Conservation (phyloP, 1,139 yeast genomes). For the Hansenula sp. region DNA sequence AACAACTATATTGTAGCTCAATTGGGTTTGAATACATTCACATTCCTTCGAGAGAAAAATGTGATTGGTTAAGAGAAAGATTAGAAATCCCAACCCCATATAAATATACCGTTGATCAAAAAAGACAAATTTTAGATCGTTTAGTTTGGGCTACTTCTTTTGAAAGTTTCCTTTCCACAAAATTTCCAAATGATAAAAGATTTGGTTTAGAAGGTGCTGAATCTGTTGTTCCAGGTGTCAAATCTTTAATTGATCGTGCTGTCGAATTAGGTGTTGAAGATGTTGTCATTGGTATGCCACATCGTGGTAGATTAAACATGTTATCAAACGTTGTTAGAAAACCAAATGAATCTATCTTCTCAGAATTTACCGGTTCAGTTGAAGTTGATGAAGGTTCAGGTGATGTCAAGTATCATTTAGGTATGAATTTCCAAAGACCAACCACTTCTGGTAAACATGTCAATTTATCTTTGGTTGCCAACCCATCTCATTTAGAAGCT, state of each 20-base stretch:
- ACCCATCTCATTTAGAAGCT: slow-evolving; percentile 98
- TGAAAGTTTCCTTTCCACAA: slow-evolving; percentile 87
- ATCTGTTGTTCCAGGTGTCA: slow-evolving; percentile 94
- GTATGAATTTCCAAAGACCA: slow-evolving; percentile 99
- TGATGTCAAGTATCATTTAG: slow-evolving; percentile 98
- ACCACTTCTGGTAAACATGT: slow-evolving; percentile 98
- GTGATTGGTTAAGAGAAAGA: slow-evolving; percentile 98
- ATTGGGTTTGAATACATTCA: slow-evolving; percentile 96
- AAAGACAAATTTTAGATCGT: slow-evolving; percentile 94
- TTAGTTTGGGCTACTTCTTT: slow-evolving; percentile 95
- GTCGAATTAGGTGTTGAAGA: slow-evolving; percentile 95
- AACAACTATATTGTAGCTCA: slow-evolving; percentile 78
- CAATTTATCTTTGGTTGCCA: slow-evolving; percentile 92
- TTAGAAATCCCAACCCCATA: slow-evolving; percentile 89
- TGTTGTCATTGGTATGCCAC: slow-evolving; percentile 98
- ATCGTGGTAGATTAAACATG: slow-evolving; percentile 98
- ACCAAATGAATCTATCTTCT: slow-evolving; percentile 96
- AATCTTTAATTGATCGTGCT: slow-evolving; percentile 89
- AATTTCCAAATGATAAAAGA: slow-evolving; percentile 98
- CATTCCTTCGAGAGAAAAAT: slow-evolving; percentile 91
- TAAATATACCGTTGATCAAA: slow-evolving; percentile 81
- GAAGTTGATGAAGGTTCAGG: slow-evolving; percentile 92
- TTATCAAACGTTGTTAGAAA: slow-evolving; percentile 97
- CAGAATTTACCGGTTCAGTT: slow-evolving; percentile 91
- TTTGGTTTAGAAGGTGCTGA: slow-evolving; percentile 99